These are phyloP conservation scores for Sarocladiaceae sp. DNA, from an alignment of 2,329 filamentous ascomycete species.

Conservation along the genomic window DNA sequence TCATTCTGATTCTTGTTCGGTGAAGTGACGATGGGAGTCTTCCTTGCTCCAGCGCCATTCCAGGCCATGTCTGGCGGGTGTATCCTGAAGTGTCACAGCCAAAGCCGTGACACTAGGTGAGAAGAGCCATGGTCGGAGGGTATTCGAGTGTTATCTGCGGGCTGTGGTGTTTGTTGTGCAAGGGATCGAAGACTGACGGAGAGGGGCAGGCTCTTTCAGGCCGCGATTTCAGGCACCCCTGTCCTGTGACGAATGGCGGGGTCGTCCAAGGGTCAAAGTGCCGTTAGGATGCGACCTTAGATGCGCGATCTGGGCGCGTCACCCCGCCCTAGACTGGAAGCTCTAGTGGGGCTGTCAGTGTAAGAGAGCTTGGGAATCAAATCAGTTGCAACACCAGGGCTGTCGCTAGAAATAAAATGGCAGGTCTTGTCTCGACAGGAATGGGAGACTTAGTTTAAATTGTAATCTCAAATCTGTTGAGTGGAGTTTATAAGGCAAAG, in stretches of 20 bases:
- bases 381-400: too few relatives aligned
- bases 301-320: neutral
- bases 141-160: neutral
- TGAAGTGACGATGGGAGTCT: slow-evolving; percentile 34
- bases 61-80: slow-evolving; percentile 44
- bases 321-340: neutral
- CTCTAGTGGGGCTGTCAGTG: neutral
- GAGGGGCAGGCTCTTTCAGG: slow-evolving; percentile 4
- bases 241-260: slow-evolving; percentile 8
- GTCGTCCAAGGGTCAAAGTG: neutral
- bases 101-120: slow-evolving; percentile 47
- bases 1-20: slow-evolving; percentile 35
- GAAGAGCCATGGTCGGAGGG: slow-evolving; percentile 36
- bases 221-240: slow-evolving; percentile 1
- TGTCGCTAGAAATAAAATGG: neutral
- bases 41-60: slow-evolving; percentile 44
- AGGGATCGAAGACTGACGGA: slow-evolving; percentile 1
- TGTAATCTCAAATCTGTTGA: too few relatives aligned
- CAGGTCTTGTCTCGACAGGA: too few relatives aligned
- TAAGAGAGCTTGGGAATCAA: neutral
- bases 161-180: neutral
- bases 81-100: slow-evolving; percentile 43
- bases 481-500: neutral
- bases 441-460: too few relatives aligned
- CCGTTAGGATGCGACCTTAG: neutral